These are phyloP conservation scores for Talaromyces wortmannii DNA, from an alignment of 495 filamentous ascomycete species.

Conservation along the genomic window DNA sequence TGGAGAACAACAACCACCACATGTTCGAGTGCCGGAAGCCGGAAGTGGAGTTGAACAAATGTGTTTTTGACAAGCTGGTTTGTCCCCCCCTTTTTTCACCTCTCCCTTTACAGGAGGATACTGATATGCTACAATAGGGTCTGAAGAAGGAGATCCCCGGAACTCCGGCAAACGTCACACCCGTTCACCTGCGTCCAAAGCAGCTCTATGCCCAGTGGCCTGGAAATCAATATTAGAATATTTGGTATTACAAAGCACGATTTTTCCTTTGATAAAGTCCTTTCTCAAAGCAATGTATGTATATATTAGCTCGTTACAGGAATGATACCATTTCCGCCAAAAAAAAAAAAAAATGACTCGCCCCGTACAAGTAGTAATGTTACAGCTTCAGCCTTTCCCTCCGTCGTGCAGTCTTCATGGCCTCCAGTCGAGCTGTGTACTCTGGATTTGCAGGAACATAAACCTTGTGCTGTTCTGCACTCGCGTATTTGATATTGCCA, in stretches of 20 bases:
- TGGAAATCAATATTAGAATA: constrained; percentile 33
- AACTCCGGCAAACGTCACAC: constrained; percentile 65
- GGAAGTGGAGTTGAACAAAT: constrained; percentile 82
- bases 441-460: constrained; percentile 23
- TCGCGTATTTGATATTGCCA: constrained; percentile 26
- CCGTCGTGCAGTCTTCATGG: not conserved
- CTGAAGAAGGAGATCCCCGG: constrained; percentile 88
- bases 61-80: constrained; percentile 93
- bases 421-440: constrained; percentile 9
- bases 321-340: not conserved
- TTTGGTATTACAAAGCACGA: too few relatives aligned
- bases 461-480: constrained; percentile 40
- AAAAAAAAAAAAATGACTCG: not conserved
- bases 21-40: constrained; percentile 78
- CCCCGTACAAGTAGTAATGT: not conserved
- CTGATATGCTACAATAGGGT: constrained; percentile 45
- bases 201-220: constrained; percentile 62
- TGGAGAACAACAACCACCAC: constrained; percentile 96
- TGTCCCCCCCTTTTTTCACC: constrained; percentile 18
- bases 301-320: constrained; percentile 1
- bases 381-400: not conserved
- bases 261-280: not conserved
- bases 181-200: constrained; percentile 74
- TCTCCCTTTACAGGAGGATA: not conserved
- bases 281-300: constrained; percentile 1